Evolutionary conservation across 805 yeast genomes (phyloP).

Genomic region (Candida nemodendra): DNA sequence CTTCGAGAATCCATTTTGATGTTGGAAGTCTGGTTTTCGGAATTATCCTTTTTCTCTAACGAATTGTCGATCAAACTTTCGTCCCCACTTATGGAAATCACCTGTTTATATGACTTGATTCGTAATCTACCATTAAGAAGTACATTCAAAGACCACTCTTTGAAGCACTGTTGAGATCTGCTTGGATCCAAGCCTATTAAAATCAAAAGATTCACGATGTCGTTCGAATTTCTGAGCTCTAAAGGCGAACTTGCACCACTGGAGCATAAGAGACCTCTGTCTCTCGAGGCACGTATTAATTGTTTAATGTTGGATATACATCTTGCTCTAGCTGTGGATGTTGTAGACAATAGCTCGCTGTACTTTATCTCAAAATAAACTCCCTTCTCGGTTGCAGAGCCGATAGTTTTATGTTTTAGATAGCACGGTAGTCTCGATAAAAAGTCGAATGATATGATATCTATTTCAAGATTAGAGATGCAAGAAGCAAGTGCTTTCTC

Average conservation of each 20-base stretch:
- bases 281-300: conserved; percentile 76
- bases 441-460: conserved; percentile 73
- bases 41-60: conserved; percentile 20
- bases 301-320: conserved; percentile 72
- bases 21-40: conserved; percentile 10
- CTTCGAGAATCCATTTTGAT: conserved; percentile 16
- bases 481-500: conserved; percentile 79
- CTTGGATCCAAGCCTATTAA: conserved; percentile 69
- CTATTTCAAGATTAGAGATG: conserved; percentile 74
- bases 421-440: conserved; percentile 66
- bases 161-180: conserved; percentile 58
- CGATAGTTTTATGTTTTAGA: conserved; percentile 78
- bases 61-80: conserved; percentile 27
- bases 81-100: conserved; percentile 57
- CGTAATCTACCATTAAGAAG: conserved; percentile 75
- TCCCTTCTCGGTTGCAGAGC: conserved; percentile 82
- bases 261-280: conserved; percentile 73
- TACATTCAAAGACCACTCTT: conserved; percentile 59
- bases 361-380: conserved; percentile 79
- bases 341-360: conserved; percentile 43
- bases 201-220: conserved; percentile 62
- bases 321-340: conserved; percentile 43
- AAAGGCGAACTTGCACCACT: conserved; percentile 61
- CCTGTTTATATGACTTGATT: conserved; percentile 73
- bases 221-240: conserved; percentile 59